These are phyloP conservation scores for Sugiyamaella japonica DNA, from an alignment of 1,139 yeast species.

Conservation along the genomic window DNA sequence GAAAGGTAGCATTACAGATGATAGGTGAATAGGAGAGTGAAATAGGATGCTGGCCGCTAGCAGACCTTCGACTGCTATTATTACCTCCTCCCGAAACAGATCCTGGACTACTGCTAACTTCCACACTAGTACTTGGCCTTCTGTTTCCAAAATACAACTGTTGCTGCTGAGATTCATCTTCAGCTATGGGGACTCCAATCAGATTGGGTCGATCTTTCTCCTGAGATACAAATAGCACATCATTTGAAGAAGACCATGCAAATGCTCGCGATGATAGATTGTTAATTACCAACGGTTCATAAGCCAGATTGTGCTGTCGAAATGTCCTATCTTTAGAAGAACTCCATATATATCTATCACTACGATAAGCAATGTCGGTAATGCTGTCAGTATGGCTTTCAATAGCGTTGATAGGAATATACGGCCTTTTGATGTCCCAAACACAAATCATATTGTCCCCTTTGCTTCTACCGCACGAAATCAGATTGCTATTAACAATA, in stretches of 20 bases:
- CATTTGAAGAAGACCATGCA: slow-evolving; percentile 58
- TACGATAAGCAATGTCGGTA: slow-evolving; percentile 53
- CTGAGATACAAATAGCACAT: slow-evolving; percentile 56
- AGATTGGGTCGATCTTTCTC: slow-evolving; percentile 33
- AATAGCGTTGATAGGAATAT: slow-evolving; percentile 69
- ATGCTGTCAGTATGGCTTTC: slow-evolving; percentile 53
- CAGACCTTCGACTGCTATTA: slow-evolving; percentile 6
- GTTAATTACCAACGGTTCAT: slow-evolving; percentile 53
- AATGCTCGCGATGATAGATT: slow-evolving; percentile 54
- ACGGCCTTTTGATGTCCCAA: slow-evolving; percentile 72
- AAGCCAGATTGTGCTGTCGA: slow-evolving; percentile 56
- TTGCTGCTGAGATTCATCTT: neutral
- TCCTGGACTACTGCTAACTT: slow-evolving; percentile 7
- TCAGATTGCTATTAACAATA: slow-evolving; percentile 56
- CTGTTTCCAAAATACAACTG: slow-evolving; percentile 1
- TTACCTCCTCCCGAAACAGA: slow-evolving; percentile 11
- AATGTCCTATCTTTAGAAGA: slow-evolving; percentile 55
- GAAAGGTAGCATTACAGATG: slow-evolving; percentile 33
- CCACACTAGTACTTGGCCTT: slow-evolving; percentile 4
- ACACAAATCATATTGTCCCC: slow-evolving; percentile 74
- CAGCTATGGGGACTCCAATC: slow-evolving; percentile 3
- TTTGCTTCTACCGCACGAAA: slow-evolving; percentile 66
- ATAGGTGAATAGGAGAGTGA: slow-evolving; percentile 7
- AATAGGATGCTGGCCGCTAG: slow-evolving; percentile 10
- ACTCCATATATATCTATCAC: slow-evolving; percentile 53